Evolutionary conservation across 345 rosid genomes (phyloP).

Genomic region (Arabis hirsuta): DNA sequence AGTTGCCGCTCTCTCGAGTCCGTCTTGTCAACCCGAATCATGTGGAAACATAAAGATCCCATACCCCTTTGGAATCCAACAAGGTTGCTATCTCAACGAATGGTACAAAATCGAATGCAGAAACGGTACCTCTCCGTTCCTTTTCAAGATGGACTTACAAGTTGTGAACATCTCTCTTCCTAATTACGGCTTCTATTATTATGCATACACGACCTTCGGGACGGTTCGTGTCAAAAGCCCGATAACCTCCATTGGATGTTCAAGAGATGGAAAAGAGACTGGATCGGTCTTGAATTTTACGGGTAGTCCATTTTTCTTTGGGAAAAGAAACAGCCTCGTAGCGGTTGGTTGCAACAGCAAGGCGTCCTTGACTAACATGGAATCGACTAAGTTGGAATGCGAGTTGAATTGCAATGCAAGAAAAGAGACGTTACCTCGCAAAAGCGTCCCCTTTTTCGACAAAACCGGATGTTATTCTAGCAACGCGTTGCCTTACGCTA

Average conservation of each 20-base stretch:
- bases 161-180: slow-evolving; percentile 35
- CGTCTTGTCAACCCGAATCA: too few species aligned
- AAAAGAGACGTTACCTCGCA: neutral
- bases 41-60: slow-evolving; percentile 49
- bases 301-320: slow-evolving; percentile 22
- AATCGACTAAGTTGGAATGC: slow-evolving; percentile 32
- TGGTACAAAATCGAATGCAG: slow-evolving; percentile 31
- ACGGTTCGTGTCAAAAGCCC: slow-evolving; percentile 9
- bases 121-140: slow-evolving; percentile 17
- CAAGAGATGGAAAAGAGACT: neutral
- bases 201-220: too few species aligned
- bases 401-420: slow-evolving; percentile 39
- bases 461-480: slow-evolving; percentile 12
- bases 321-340: slow-evolving; percentile 27
- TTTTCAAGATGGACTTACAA: neutral
- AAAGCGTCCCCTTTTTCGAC: slow-evolving; percentile 16
- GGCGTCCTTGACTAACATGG: neutral
- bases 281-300: slow-evolving; percentile 13
- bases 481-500: neutral
- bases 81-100: slow-evolving; percentile 29
- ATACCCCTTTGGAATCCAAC: slow-evolving; percentile 46
- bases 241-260: slow-evolving; percentile 25
- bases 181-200: too few species aligned
- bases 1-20: too few species aligned
- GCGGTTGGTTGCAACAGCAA: slow-evolving; percentile 49